These are phyloP conservation scores for Colletotrichum musicola DNA, from an alignment of 2,329 filamentous ascomycete species.

Conservation along the genomic window DNA sequence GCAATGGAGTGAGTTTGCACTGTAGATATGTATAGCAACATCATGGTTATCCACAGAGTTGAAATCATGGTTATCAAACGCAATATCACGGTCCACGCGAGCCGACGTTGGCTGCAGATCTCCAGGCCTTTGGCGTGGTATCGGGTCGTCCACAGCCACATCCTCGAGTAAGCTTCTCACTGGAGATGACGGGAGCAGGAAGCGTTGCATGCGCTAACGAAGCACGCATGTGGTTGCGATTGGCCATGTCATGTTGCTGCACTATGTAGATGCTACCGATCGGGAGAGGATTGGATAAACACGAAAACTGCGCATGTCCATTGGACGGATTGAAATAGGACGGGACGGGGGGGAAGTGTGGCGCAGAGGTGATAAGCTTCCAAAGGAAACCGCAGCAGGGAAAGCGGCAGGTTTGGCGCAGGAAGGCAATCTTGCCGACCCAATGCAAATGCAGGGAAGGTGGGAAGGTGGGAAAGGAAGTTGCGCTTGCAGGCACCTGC, in stretches of 20 bases:
- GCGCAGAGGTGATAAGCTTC: conserved; percentile 21
- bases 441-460: not conserved
- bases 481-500: not conserved
- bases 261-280: not conserved
- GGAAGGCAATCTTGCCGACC: conserved; percentile 18
- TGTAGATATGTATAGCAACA: not conserved
- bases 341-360: conserved; percentile 15
- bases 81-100: not conserved
- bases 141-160: not conserved
- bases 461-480: not conserved
- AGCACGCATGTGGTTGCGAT: conserved; percentile 8
- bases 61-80: conserved; percentile 35
- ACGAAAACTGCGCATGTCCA: conserved; percentile 1
- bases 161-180: not conserved
- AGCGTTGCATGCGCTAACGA: conserved; percentile 18
- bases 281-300: conserved; percentile 14
- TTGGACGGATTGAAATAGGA: conserved; percentile 8
- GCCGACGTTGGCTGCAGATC: not conserved
- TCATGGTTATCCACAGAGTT: conserved; percentile 29
- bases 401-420: not conserved
- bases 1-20: not conserved
- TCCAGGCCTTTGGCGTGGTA: not conserved
- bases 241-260: not conserved
- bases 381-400: not conserved
- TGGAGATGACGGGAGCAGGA: conserved; percentile 18